A percentile compares a stretch with the other conserved stretches of the same genome.
phyloP scores from a whole-genome alignment of 78 protist genomes.

The Dictyostelium firmibasis region DNA sequence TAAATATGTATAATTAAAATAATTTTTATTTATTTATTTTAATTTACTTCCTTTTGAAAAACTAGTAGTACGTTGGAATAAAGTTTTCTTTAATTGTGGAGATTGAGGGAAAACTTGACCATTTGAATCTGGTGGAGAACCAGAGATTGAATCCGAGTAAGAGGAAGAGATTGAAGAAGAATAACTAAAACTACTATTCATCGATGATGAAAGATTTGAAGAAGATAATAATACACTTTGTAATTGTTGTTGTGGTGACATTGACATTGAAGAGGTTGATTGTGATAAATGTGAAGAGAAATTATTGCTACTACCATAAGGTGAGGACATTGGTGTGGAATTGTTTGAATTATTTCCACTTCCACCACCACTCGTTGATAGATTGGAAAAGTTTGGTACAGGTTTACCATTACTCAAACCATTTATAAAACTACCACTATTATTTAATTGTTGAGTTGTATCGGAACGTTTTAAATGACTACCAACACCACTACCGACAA shows the following conservation, averaged over 20 bases:
- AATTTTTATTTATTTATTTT: neutral
- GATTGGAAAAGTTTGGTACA: neutral
- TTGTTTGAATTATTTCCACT: neutral
- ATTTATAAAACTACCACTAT: neutral
- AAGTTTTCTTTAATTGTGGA: neutral
- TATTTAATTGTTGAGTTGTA: neutral
- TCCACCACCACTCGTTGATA: neutral
- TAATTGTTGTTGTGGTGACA: neutral
- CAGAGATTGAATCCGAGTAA: neutral
- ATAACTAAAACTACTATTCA: neutral
- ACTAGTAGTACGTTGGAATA: neutral
- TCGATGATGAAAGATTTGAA: neutral
- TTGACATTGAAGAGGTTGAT: neutral
- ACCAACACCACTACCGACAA: neutral
- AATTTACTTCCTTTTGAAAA: slow-evolving; percentile 1
- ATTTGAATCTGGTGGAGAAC: neutral
- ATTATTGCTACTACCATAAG: neutral
- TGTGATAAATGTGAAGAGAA: neutral
- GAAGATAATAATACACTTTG: neutral
- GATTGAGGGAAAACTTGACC: neutral
- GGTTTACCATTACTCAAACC: neutral
- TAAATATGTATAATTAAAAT: neutral
- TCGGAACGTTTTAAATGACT: neutral
- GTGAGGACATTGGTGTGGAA: neutral
- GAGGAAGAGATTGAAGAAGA: slow-evolving; percentile 1